Conservation (phyloP, 768 basidiomycete species). For the Tulasnella sp. region DNA sequence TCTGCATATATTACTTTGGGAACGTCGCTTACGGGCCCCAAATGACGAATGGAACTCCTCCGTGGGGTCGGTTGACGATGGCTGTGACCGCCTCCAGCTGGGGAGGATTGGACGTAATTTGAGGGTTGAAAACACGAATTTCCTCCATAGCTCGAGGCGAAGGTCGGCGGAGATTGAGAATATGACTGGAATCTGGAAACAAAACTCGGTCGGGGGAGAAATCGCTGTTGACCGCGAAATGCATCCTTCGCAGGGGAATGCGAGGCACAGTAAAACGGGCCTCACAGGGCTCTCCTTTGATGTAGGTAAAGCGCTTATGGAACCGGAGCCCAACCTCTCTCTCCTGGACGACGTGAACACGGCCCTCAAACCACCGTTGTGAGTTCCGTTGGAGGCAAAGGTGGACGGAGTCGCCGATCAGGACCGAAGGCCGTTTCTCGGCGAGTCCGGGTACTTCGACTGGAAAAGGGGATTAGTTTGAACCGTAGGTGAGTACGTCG, state of each 20-base stretch:
- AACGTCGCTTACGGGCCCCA: constrained; percentile 5
- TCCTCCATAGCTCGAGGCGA: not conserved
- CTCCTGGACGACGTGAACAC: constrained; percentile 41
- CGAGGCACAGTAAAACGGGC: constrained; percentile 47
- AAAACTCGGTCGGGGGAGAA: constrained; percentile 38
- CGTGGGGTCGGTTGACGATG: not conserved
- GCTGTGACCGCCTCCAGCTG: constrained; percentile 1
- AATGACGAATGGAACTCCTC: not conserved
- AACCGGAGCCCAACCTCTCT: constrained; percentile 43
- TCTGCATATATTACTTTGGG: not conserved
- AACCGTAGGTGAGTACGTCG: not conserved
- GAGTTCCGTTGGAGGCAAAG: constrained; percentile 26
- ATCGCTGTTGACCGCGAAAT: constrained; percentile 40
- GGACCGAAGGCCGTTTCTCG: constrained; percentile 45
- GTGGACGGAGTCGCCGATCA: constrained; percentile 35
- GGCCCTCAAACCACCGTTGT: constrained; percentile 43
- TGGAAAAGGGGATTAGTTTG: not conserved
- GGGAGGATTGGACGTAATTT: not conserved
- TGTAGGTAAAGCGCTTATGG: constrained; percentile 30
- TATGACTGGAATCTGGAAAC: constrained; percentile 32
- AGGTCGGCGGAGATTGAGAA: constrained; percentile 8
- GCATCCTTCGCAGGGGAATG: constrained; percentile 44
- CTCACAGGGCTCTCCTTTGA: constrained; percentile 31
- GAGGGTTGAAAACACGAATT: not conserved
- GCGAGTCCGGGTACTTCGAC: constrained; percentile 38